Evolutionary conservation across 2,329 filamentous ascomycete genomes (phyloP).

Genomic region (Colletotrichum cereale): DNA sequence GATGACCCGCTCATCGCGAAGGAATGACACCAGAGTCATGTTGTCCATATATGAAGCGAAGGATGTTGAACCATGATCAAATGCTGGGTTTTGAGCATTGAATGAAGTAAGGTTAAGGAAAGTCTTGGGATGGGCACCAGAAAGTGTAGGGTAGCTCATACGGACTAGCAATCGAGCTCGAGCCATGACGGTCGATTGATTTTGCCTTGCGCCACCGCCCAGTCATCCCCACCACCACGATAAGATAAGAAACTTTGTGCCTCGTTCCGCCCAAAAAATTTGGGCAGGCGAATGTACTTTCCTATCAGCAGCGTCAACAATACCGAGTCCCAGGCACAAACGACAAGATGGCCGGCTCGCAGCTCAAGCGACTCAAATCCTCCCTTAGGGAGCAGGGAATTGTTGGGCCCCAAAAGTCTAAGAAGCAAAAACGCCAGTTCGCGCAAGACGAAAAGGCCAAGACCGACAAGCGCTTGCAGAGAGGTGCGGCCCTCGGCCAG

Average conservation of each 20-base stretch:
- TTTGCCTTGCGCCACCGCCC: conserved; percentile 44
- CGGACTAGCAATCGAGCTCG: neutral
- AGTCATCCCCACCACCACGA: conserved; percentile 38
- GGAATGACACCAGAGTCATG: conserved; percentile 47
- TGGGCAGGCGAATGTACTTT: conserved; percentile 21
- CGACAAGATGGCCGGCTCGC: conserved; percentile 86
- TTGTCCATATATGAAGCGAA: neutral
- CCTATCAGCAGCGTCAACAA: conserved; percentile 21
- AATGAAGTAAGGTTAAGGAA: neutral
- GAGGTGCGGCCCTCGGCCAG: conserved; percentile 81
- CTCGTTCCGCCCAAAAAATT: conserved; percentile 44
- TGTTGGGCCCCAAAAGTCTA: conserved; percentile 91
- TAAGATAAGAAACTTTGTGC: conserved; percentile 44
- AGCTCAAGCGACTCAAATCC: conserved; percentile 94
- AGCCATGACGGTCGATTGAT: conserved; percentile 9
- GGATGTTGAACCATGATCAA: conserved; percentile 10
- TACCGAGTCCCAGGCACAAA: conserved; percentile 8
- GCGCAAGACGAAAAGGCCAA: conserved; percentile 74
- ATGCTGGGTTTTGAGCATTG: neutral
- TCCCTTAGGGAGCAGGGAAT: conserved; percentile 92
- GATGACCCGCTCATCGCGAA: conserved; percentile 66
- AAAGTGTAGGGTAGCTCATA: neutral
- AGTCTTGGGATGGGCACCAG: neutral
- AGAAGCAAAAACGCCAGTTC: conserved; percentile 88
- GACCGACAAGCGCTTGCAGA: conserved; percentile 80